A percentile compares a stretch with the other conserved stretches of the same genome.
Conservation (phyloP, 225 moss, liverwort and hornwort species). For the Rhytidiadelphus loreus region DNA sequence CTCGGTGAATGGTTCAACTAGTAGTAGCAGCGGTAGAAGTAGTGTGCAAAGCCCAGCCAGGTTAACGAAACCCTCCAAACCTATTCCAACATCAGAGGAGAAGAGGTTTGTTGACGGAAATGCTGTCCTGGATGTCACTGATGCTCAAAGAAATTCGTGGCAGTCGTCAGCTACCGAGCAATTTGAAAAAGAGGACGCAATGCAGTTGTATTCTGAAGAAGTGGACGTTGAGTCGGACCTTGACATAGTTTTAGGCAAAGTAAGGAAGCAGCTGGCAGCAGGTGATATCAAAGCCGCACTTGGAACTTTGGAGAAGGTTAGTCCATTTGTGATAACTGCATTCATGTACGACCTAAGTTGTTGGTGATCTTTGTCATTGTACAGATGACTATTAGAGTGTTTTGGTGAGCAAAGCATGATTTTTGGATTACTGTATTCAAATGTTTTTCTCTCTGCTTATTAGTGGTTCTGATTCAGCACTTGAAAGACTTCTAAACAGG, state of each 20-base stretch:
- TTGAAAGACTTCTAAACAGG: neutral
- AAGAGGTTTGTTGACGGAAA: neutral
- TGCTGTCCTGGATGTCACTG: neutral
- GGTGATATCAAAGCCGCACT: constrained; percentile 41
- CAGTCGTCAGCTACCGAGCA: constrained; percentile 8
- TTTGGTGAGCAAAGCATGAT: neutral
- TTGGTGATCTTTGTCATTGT: neutral
- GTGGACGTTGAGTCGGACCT: constrained; percentile 7
- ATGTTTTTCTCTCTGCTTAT: neutral
- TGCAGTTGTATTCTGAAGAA: constrained; percentile 10
- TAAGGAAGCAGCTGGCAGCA: constrained; percentile 36
- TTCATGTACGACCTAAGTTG: neutral
- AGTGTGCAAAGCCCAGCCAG: constrained; percentile 13
- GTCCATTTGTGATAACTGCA: neutral
- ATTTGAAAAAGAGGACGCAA: constrained; percentile 10
- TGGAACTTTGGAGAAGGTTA: constrained; percentile 38
- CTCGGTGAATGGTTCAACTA: constrained; percentile 36
- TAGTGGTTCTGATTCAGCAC: neutral
- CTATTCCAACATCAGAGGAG: neutral
- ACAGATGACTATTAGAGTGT: neutral
- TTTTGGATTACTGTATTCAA: neutral
- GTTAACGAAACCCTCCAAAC: constrained; percentile 32
- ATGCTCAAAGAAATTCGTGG: constrained; percentile 3
- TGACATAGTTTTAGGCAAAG: constrained; percentile 22
- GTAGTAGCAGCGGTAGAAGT: constrained; percentile 20